These are phyloP conservation scores for Bryum argenteum DNA, from an alignment of 225 moss, liverwort and hornwort species.

Conservation along the genomic window DNA sequence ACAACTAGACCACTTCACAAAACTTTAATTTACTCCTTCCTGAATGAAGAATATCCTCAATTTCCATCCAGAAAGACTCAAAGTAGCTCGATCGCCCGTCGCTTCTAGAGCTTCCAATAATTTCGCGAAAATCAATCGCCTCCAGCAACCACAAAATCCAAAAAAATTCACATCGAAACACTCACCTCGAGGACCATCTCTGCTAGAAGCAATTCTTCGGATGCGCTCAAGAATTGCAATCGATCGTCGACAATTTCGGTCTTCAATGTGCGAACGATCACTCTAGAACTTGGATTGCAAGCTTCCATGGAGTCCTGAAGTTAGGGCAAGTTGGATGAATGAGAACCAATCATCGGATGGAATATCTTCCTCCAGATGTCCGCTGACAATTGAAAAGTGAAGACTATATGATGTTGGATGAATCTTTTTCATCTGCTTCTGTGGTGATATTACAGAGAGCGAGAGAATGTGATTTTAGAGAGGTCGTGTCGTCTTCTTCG, in stretches of 20 bases:
- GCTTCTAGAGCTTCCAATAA: not conserved
- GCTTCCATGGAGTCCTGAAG: not conserved
- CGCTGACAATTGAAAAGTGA: no score
- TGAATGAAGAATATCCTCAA: no score
- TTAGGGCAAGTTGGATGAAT: constrained; percentile 38
- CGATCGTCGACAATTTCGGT: constrained; percentile 18
- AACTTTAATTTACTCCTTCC: no score
- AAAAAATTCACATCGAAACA: constrained; percentile 9
- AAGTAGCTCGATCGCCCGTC: no score
- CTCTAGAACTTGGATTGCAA: not conserved
- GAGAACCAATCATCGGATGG: not conserved
- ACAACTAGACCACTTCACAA: no score
- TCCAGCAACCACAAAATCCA: not conserved
- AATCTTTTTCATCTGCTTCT: no score
- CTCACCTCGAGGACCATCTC: constrained; percentile 62
- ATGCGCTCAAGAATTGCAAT: constrained; percentile 1
- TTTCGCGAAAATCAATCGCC: not conserved
- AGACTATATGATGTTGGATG: no score
- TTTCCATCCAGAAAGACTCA: no score
- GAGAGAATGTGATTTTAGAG: not conserved
- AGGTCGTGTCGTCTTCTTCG: no score
- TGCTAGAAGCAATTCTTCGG: not conserved
- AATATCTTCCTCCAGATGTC: not conserved
- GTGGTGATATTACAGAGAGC: not conserved
- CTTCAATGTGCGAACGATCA: not conserved